These are phyloP conservation scores for Cordyceps militaris DNA, from an alignment of 2,329 filamentous ascomycete species.

Conservation along the genomic window DNA sequence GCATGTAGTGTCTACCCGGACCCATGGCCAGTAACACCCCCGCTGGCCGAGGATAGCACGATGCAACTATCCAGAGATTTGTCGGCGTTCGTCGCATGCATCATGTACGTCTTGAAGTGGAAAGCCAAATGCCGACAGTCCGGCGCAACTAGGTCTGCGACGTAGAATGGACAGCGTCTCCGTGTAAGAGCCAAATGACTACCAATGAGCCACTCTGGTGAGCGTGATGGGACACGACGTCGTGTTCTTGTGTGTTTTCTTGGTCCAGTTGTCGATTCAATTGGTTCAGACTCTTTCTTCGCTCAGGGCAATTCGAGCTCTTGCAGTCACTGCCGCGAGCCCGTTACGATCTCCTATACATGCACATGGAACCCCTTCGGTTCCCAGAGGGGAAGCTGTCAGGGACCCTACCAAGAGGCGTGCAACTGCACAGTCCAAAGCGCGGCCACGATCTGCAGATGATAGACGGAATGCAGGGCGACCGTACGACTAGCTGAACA, in stretches of 20 bases:
- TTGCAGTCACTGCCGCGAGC: background rate
- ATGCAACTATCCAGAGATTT: background rate
- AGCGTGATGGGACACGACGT: background rate
- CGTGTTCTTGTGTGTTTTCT: background rate
- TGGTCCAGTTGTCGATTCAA: background rate
- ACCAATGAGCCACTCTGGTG: background rate
- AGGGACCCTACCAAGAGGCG: background rate
- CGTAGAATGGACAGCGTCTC: background rate
- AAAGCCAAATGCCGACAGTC: conserved; percentile 3
- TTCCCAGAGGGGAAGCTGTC: background rate
- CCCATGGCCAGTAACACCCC: background rate
- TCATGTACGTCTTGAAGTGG: background rate
- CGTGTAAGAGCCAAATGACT: background rate
- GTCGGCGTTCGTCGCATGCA: background rate
- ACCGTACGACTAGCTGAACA: background rate
- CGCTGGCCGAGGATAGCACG: background rate
- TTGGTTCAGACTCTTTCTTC: background rate
- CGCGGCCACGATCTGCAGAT: background rate
- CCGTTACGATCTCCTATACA: background rate
- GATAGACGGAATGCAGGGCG: background rate
- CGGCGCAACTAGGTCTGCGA: background rate
- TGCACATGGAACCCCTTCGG: background rate
- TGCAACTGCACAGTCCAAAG: background rate
- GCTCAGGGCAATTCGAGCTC: background rate
- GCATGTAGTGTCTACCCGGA: background rate